phyloP scores from a whole-genome alignment of 768 basidiomycete genomes.

The Crucibulum laeve region DNA sequence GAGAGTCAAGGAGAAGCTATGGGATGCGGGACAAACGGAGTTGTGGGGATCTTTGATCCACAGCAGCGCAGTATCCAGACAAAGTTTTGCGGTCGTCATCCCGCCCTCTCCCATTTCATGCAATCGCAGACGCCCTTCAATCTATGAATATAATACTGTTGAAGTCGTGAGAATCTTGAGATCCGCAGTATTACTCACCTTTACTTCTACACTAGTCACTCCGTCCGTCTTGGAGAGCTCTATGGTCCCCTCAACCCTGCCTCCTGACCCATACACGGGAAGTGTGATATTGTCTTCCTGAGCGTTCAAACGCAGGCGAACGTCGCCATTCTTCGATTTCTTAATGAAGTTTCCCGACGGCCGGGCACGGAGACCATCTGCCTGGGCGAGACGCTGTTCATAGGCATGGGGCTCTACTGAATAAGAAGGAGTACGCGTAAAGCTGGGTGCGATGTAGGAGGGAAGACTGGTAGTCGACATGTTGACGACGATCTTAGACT shows the following conservation, averaged over 20 bases:
- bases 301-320: conserved; percentile 44
- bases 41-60: conserved; percentile 50
- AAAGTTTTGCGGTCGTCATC: conserved; percentile 44
- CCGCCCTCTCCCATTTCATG: conserved; percentile 71
- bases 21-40: conserved; percentile 42
- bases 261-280: conserved; percentile 56
- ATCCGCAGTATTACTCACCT: conserved; percentile 32
- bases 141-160: conserved; percentile 27
- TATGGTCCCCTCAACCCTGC: conserved; percentile 50
- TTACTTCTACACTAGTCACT: conserved; percentile 58
- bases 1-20: conserved; percentile 52
- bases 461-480: conserved; percentile 59
- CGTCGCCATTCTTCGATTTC: conserved; percentile 48
- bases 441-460: conserved; percentile 35
- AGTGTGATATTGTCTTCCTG: conserved; percentile 46
- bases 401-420: conserved; percentile 47
- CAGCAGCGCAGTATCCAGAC: conserved; percentile 45
- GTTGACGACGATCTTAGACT: conserved; percentile 3
- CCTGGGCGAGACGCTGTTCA: conserved; percentile 51
- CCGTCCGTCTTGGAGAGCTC: conserved; percentile 52
- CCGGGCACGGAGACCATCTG: conserved; percentile 30
- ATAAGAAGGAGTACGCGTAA: conserved; percentile 42
- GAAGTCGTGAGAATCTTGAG: not conserved
- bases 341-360: conserved; percentile 52
- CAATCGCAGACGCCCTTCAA: conserved; percentile 55